Evolutionary conservation across 139 green algal genomes (phyloP).

Genomic region (Yamagishiella unicocca): DNA sequence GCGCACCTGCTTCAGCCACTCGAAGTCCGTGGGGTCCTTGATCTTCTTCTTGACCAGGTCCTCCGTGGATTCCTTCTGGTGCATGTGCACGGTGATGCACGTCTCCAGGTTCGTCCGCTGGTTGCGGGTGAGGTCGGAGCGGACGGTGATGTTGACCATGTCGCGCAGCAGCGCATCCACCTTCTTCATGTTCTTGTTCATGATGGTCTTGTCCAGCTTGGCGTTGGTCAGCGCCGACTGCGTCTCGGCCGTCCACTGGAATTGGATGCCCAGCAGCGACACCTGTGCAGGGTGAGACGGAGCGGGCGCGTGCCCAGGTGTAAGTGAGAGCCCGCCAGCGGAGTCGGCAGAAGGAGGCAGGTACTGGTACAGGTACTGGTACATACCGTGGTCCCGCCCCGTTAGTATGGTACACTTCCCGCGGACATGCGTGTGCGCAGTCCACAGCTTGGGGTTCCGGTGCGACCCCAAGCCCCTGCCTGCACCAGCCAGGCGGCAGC

Average conservation of each 20-base stretch:
- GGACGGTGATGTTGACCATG: constrained; percentile 89
- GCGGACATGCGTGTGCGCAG: no score
- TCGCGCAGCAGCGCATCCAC: constrained; percentile 58
- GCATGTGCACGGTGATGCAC: constrained; percentile 97
- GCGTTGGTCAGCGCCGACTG: constrained; percentile 77
- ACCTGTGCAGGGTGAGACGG: constrained; percentile 61
- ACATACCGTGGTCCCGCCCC: no score
- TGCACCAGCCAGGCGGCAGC: no score
- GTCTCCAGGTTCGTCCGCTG: constrained; percentile 96
- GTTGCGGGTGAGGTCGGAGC: constrained; percentile 83
- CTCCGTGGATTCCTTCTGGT: constrained; percentile 96
- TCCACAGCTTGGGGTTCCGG: no score
- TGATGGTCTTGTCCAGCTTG: constrained; percentile 90
- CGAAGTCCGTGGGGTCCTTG: constrained; percentile 96
- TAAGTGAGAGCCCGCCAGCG: background rate
- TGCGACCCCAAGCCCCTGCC: no score
- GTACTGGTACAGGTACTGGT: no score
- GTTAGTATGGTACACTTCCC: no score
- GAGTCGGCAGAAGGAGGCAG: no score
- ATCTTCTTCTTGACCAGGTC: constrained; percentile 94
- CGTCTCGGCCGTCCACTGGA: constrained; percentile 95
- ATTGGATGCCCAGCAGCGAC: constrained; percentile 94
- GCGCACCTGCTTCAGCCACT: constrained; percentile 96
- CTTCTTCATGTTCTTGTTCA: constrained; percentile 92
- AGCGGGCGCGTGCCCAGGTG: no score